Percentiles rank a stretch among this genome's conserved stretches.
These are phyloP conservation scores for Tuber calosporum DNA, from an alignment of 495 filamentous ascomycete species.

Conservation along the genomic window DNA sequence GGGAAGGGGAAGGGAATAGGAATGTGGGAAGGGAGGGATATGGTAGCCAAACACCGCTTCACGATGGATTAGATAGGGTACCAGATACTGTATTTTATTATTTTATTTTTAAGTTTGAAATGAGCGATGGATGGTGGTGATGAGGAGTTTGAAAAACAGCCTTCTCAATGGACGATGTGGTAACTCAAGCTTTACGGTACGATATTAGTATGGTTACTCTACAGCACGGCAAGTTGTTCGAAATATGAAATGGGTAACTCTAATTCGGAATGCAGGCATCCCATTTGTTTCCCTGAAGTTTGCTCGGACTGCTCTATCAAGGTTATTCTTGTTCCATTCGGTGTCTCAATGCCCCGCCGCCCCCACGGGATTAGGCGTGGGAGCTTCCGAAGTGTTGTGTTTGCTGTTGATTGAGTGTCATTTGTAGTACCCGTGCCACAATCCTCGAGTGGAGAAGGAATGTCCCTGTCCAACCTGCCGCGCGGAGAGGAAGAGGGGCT, in stretches of 20 bases:
- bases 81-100: slow-evolving; percentile 7
- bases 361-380: slow-evolving; percentile 18
- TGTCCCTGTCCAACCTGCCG: slow-evolving; percentile 24
- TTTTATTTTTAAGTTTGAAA: slow-evolving; percentile 8
- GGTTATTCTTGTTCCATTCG: background rate
- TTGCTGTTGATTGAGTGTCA: slow-evolving; percentile 3
- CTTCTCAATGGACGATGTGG: background rate
- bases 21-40: background rate
- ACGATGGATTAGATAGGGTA: background rate
- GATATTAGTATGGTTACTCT: background rate
- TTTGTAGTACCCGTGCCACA: slow-evolving; percentile 7
- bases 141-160: background rate
- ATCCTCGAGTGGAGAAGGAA: slow-evolving; percentile 16
- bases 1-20: slow-evolving; percentile 3
- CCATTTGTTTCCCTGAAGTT: slow-evolving; percentile 6
- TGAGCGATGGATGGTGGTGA: background rate
- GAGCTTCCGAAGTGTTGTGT: slow-evolving; percentile 27
- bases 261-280: background rate
- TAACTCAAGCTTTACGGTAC: background rate
- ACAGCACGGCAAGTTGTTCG: background rate
- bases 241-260: slow-evolving; percentile 8
- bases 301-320: background rate
- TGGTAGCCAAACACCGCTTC: slow-evolving; percentile 9
- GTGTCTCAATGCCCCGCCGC: slow-evolving; percentile 14
- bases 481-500: slow-evolving; percentile 32